Base-by-base conservation (phyloP, 495 filamentous ascomycete species). In the Cairneyella variabilis region DNA sequence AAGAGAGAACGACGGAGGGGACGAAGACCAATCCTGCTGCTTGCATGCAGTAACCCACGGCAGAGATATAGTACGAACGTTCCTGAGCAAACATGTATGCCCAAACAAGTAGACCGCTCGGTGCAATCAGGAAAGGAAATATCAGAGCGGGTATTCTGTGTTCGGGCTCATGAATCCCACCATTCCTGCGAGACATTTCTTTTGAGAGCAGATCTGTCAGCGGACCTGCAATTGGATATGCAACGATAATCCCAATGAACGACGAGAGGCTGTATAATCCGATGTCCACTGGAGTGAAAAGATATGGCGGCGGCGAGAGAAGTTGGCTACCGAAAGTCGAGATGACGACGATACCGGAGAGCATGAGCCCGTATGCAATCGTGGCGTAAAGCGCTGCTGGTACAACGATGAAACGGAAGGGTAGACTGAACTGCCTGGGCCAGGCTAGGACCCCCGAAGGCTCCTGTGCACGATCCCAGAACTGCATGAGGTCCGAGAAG, bases 31-130 rank as follows among this genome's bases (percentile, higher is more conserved):
- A 56, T 17, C 69, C 69, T 65, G 79, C 72, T 44, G 76, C 76
- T 17, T 76, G 74, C 3, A 82, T 54, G 0, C 76, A 75, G 56
- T 71, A 76, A 28, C 71, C 75, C 12, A 79, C 55, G 0, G 79
- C 75, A 1, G 75, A 73, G 2, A 69, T 75, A 9, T 65, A 54
- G 72, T 73, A 77, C 55, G 76, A 73, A 17, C 72, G 76, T 46
- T 75, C 57, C 40, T 66, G 68, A 30, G 78, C 20, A 18, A 83
- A 69, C 11, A 79, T 72, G 45, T 76, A 77, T 20, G 83, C 82
- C n/a, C 77, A 79, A 54, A 81, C 78, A 34, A 77, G 76, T 54
- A 83, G 84, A 32, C 82, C 83, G 8, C 66, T 67, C 3, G 71
- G 59, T n/a, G 68, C 69, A 3, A 78, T 52, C 8, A 78, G 23